These are phyloP conservation scores for Lentinus tigrinus DNA, from an alignment of 768 basidiomycete genomes.

Conservation along the genomic window DNA sequence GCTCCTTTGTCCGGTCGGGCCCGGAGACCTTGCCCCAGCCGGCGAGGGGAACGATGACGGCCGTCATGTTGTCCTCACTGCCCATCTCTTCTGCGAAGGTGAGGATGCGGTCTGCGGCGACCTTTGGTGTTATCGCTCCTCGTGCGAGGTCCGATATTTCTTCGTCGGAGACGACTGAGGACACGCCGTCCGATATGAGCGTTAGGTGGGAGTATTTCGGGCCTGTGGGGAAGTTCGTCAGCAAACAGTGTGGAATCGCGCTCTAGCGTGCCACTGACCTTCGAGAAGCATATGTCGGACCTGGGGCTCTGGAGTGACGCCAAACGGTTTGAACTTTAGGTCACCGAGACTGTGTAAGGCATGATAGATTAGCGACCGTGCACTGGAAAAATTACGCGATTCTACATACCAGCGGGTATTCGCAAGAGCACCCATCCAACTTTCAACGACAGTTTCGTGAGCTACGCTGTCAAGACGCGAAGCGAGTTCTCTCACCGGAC, in stretches of 20 bases:
- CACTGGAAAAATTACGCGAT: background rate
- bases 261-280: slow-evolving; percentile 53
- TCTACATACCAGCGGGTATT: slow-evolving; percentile 80
- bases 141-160: slow-evolving; percentile 92
- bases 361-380: background rate
- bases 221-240: slow-evolving; percentile 43
- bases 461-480: too few relatives aligned
- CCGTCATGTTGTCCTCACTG: slow-evolving; percentile 90
- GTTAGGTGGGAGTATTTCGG: slow-evolving; percentile 84
- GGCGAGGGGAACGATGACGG: slow-evolving; percentile 84
- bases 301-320: slow-evolving; percentile 93
- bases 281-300: slow-evolving; percentile 72
- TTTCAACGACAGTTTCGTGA: slow-evolving; percentile 24
- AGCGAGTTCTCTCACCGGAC: slow-evolving; percentile 49
- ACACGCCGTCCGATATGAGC: slow-evolving; percentile 91
- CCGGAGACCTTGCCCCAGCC: slow-evolving; percentile 88
- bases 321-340: slow-evolving; percentile 82
- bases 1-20: slow-evolving; percentile 75
- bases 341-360: slow-evolving; percentile 69
- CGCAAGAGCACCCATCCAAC: slow-evolving; percentile 93
- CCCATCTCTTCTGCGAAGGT: slow-evolving; percentile 85
- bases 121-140: slow-evolving; percentile 64
- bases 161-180: slow-evolving; percentile 87
- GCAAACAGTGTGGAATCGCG: background rate
- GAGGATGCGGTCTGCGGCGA: slow-evolving; percentile 81